Conservation (phyloP, 176 grass and related monocot species). For the Cocos nucifera region DNA sequence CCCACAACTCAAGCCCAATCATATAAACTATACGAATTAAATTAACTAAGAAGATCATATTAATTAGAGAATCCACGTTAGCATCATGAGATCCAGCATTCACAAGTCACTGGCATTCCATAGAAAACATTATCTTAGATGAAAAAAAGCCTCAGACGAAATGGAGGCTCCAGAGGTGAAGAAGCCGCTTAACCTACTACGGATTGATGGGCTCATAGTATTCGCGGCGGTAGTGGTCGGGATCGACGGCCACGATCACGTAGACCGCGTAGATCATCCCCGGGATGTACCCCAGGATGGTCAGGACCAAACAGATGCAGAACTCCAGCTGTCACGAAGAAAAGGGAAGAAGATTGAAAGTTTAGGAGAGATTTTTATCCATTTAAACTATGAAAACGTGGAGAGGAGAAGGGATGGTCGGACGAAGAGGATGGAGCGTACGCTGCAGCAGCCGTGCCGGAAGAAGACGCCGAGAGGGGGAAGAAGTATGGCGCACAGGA, state of each 20-base stretch:
- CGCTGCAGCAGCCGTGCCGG: conserved; percentile 75
- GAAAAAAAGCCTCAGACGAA: too few relatives aligned
- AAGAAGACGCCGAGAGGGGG: conserved; percentile 85
- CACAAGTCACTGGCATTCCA: too few relatives aligned
- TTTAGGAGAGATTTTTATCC: neutral
- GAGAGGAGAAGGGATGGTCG: too few relatives aligned
- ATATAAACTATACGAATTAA: too few relatives aligned
- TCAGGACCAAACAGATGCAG: conserved; percentile 70
- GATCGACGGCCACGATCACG: conserved; percentile 56
- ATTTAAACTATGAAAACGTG: too few relatives aligned
- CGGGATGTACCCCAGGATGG: conserved; percentile 70
- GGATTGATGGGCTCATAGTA: conserved; percentile 31
- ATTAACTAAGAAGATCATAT: too few relatives aligned
- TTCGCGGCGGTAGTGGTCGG: conserved; percentile 12
- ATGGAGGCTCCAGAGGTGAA: too few relatives aligned
- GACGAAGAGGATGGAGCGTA: neutral
- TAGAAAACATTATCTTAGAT: too few relatives aligned
- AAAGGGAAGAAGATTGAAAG: neutral
- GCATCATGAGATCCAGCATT: too few relatives aligned
- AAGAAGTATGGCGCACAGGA: conserved; percentile 45
- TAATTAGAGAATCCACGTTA: too few relatives aligned
- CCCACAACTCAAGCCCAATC: too few relatives aligned
- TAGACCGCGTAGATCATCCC: conserved; percentile 65
- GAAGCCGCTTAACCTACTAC: too few relatives aligned
- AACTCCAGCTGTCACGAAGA: conserved; percentile 45